Conservation (phyloP, 2,329 filamentous ascomycete species). For the Aspergillus cejpii region DNA sequence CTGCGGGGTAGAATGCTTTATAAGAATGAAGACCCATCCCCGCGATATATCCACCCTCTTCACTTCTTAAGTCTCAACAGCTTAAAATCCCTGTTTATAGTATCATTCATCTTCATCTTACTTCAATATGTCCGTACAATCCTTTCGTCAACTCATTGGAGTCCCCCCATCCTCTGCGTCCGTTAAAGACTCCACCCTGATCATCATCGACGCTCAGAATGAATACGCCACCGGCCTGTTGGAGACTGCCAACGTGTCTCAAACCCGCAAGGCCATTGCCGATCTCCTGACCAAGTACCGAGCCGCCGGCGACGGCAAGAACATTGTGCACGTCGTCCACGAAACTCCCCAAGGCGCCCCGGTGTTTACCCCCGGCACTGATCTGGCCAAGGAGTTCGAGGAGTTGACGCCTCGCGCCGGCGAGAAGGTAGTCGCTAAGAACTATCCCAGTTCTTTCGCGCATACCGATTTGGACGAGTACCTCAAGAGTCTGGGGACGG, state of each 20-base stretch:
- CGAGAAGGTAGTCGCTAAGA: slow-evolving; percentile 56
- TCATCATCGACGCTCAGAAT: slow-evolving; percentile 67
- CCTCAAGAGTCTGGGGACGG: slow-evolving; percentile 43
- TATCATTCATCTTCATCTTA: too few relatives aligned
- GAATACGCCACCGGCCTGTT: slow-evolving; percentile 55
- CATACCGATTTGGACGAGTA: slow-evolving; percentile 53
- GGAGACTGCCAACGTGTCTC: slow-evolving; percentile 48
- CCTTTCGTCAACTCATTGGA: slow-evolving; percentile 51
- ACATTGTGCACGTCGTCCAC: slow-evolving; percentile 59
- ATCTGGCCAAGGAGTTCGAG: slow-evolving; percentile 54
- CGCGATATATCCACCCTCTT: too few relatives aligned
- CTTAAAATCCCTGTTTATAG: too few relatives aligned
- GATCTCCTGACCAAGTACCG: slow-evolving; percentile 56
- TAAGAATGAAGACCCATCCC: too few relatives aligned
- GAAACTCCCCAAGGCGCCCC: slow-evolving; percentile 55
- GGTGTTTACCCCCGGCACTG: slow-evolving; percentile 58
- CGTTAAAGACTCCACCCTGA: slow-evolving; percentile 52
- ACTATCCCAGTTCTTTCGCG: slow-evolving; percentile 54
- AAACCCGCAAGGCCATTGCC: slow-evolving; percentile 52
- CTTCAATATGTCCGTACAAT: slow-evolving; percentile 11
- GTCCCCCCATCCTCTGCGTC: slow-evolving; percentile 51
- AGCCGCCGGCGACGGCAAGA: slow-evolving; percentile 37
- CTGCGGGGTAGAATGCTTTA: too few relatives aligned
- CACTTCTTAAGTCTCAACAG: too few relatives aligned
- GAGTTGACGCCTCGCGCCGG: slow-evolving; percentile 50